Evolutionary conservation across 352 stramenopile species (phyloP).

Genomic region (Phytophthora sp.): DNA sequence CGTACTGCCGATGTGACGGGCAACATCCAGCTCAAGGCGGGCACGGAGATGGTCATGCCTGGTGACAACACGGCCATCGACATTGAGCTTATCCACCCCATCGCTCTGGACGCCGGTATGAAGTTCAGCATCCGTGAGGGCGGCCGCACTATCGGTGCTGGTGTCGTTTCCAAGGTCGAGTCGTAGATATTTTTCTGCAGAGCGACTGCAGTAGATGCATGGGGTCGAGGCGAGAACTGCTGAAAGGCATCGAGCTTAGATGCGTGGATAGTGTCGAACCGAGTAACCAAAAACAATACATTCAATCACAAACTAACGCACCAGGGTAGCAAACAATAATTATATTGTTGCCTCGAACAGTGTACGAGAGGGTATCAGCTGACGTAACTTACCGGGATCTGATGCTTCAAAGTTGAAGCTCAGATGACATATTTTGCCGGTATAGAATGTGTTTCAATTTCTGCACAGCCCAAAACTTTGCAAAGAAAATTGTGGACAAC

Average conservation of each 20-base stretch:
- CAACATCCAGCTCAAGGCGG: constrained; percentile 84
- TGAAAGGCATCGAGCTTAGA: constrained; percentile 10
- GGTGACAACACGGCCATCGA: constrained; percentile 95
- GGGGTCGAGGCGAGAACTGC: constrained; percentile 6
- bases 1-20: constrained; percentile 96
- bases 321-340: constrained; percentile 13
- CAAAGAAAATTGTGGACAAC: too few species aligned
- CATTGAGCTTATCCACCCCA: constrained; percentile 92
- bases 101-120: constrained; percentile 93
- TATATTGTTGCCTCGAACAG: background rate
- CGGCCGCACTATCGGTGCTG: constrained; percentile 95
- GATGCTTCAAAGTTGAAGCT: too few species aligned
- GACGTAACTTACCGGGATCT: too few species aligned
- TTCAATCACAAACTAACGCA: constrained; percentile 31
- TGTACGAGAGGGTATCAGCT: too few species aligned
- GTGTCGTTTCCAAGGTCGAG: constrained; percentile 93
- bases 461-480: too few species aligned
- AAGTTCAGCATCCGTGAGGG: constrained; percentile 97
- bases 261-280: constrained; percentile 12
- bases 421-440: too few species aligned
- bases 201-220: constrained; percentile 28
- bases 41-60: constrained; percentile 95
- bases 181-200: constrained; percentile 56
- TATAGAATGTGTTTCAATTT: too few species aligned
- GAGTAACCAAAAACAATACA: constrained; percentile 29